phyloP scores from a whole-genome alignment of 768 basidiomycete species.

The Leucocoprinus leucothites region DNA sequence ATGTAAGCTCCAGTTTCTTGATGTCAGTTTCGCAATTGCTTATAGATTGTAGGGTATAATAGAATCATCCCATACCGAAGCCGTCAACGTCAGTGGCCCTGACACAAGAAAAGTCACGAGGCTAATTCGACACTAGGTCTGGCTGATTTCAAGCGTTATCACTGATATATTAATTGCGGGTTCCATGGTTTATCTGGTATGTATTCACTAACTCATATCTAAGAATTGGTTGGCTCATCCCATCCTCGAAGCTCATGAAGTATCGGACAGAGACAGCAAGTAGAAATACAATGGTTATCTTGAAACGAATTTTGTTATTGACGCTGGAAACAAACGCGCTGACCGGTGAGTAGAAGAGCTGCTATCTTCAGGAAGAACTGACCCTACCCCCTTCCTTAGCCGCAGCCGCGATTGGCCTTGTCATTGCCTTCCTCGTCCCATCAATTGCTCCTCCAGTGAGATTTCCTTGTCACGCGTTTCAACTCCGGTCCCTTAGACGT shows the following conservation, averaged over 20 bases:
- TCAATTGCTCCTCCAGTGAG: conserved; percentile 5
- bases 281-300: neutral
- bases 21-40: neutral
- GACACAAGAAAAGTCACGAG: neutral
- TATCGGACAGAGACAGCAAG: neutral
- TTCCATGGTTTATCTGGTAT: conserved; percentile 5
- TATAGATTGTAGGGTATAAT: neutral
- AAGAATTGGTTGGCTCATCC: neutral
- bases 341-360: neutral
- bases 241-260: neutral
- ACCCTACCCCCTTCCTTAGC: neutral
- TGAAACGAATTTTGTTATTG: neutral
- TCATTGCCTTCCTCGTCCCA: neutral
- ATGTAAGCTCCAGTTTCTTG: neutral
- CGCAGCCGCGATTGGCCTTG: neutral
- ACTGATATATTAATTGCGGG: neutral
- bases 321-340: conserved; percentile 1
- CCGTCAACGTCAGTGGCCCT: neutral
- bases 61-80: neutral
- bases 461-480: neutral
- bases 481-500: neutral
- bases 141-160: neutral
- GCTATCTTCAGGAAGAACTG: neutral
- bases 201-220: neutral
- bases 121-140: neutral